A percentile compares a stretch with the other conserved stretches of the same genome.
phyloP scores from a whole-genome alignment of 306 rosid genomes.

The Cucurbita argyrosperma region DNA sequence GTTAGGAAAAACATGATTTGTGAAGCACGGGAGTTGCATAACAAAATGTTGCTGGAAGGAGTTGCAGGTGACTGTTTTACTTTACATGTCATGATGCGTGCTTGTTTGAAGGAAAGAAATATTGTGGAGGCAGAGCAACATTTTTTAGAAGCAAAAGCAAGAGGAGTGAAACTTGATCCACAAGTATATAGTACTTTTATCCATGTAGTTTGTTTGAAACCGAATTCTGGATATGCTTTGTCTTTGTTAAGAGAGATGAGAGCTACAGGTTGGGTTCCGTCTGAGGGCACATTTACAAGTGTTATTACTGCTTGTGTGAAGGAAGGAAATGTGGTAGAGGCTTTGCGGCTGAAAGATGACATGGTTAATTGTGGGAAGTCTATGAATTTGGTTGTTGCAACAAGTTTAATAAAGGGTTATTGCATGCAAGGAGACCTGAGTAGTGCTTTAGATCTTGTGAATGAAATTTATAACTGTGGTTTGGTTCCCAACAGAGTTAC shows the following conservation, averaged over 20 bases:
- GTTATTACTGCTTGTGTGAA: constrained; percentile 48
- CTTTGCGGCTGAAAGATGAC: constrained; percentile 48
- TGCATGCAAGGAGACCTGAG: constrained; percentile 36
- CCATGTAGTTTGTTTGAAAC: constrained; percentile 33
- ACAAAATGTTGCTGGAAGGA: constrained; percentile 30
- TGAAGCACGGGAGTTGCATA: constrained; percentile 24
- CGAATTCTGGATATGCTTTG: constrained; percentile 21
- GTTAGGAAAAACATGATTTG: constrained; percentile 32
- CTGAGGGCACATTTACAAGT: constrained; percentile 24
- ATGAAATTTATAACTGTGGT: constrained; percentile 26
- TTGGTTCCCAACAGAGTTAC: constrained; percentile 29
- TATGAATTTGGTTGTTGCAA: constrained; percentile 29
- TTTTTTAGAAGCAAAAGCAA: constrained; percentile 21
- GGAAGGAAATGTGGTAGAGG: constrained; percentile 45
- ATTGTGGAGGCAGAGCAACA: constrained; percentile 32
- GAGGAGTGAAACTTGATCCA: constrained; percentile 39
- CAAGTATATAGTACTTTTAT: constrained; percentile 33
- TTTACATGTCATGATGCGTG: constrained; percentile 32
- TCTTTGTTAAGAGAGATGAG: constrained; percentile 48
- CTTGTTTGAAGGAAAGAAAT: constrained; percentile 33
- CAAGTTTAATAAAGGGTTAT: constrained; percentile 49
- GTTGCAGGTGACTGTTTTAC: constrained; percentile 35
- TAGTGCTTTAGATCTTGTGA: constrained; percentile 40
- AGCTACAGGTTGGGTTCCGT: constrained; percentile 43
- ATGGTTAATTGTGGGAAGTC: constrained; percentile 42